A percentile compares a stretch with the other conserved stretches of the same genome.
These are phyloP conservation scores for Aureobasidium uvarum DNA, from an alignment of 2,329 filamentous ascomycete species.

Conservation along the genomic window DNA sequence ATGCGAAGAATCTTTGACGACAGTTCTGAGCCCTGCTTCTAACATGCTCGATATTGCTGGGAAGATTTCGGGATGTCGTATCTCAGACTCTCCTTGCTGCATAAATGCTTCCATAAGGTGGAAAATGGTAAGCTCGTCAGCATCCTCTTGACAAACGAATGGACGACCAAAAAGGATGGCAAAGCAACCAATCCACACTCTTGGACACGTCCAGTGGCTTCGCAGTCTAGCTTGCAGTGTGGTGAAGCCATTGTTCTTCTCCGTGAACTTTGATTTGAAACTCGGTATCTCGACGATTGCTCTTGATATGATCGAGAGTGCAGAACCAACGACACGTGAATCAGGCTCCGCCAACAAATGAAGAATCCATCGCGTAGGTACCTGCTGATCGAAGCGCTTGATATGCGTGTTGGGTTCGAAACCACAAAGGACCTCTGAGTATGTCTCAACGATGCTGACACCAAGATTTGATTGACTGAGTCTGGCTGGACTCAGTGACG, in stretches of 20 bases:
- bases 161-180: conserved; percentile 84
- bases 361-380: conserved; percentile 78
- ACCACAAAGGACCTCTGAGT: conserved; percentile 74
- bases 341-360: conserved; percentile 88
- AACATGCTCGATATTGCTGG: conserved; percentile 83
- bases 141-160: conserved; percentile 69
- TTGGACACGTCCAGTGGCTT: conserved; percentile 83
- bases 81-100: conserved; percentile 56
- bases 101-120: conserved; percentile 71
- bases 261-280: conserved; percentile 82
- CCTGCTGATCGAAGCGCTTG: conserved; percentile 85
- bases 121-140: conserved; percentile 69
- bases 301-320: conserved; percentile 77
- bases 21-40: conserved; percentile 73
- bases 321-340: conserved; percentile 74
- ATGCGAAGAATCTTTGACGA: conserved; percentile 47
- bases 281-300: conserved; percentile 76
- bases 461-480: conserved; percentile 67
- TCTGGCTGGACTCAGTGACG: neutral
- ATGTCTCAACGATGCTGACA: conserved; percentile 71
- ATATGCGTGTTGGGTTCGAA: conserved; percentile 66
- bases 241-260: conserved; percentile 82
- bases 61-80: conserved; percentile 74
- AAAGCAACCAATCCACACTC: conserved; percentile 84
- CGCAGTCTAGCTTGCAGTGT: conserved; percentile 81